phyloP scores from a whole-genome alignment of 345 rosid genomes.

The Theobroma cacao region DNA sequence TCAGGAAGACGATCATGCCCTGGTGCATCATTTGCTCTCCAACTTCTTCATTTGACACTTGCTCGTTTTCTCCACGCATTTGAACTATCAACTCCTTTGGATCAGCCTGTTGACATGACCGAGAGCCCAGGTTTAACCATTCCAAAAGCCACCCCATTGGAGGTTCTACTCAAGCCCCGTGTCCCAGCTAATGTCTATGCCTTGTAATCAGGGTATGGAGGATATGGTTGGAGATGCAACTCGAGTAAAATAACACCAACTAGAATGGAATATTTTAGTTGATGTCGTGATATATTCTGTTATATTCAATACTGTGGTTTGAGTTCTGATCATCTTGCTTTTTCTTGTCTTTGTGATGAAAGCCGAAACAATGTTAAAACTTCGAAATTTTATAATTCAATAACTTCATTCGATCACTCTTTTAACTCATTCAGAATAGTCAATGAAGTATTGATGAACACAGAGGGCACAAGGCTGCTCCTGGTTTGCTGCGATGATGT shows the following conservation, averaged over 20 bases:
- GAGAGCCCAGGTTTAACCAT: conserved; percentile 45
- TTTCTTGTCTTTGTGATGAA: not conserved
- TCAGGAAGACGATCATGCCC: conserved; percentile 53
- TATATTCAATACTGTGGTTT: not conserved
- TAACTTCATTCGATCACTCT: too few species aligned
- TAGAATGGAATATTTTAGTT: conserved; percentile 2
- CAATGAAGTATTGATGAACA: too few species aligned
- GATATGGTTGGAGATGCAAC: not conserved
- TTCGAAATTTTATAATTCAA: not conserved
- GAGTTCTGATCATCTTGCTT: not conserved
- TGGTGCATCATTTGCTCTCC: conserved; percentile 46
- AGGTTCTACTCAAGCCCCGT: conserved; percentile 22
- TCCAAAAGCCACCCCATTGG: conserved; percentile 49
- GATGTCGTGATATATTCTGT: not conserved
- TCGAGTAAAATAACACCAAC: conserved; percentile 2
- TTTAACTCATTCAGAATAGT: too few species aligned
- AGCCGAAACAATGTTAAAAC: not conserved
- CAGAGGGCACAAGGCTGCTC: too few species aligned
- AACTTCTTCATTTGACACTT: conserved; percentile 38
- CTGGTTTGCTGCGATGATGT: too few species aligned
- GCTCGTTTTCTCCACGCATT: conserved; percentile 49
- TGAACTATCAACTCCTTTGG: conserved; percentile 25
- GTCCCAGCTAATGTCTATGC: conserved; percentile 5
- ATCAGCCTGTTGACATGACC: conserved; percentile 34
- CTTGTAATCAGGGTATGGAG: not conserved